Evolutionary conservation across 176 grass and related monocot species (phyloP), one percentile per base, ranked within the genome.

Genomic region (Rhynchospora tenuis): DNA sequence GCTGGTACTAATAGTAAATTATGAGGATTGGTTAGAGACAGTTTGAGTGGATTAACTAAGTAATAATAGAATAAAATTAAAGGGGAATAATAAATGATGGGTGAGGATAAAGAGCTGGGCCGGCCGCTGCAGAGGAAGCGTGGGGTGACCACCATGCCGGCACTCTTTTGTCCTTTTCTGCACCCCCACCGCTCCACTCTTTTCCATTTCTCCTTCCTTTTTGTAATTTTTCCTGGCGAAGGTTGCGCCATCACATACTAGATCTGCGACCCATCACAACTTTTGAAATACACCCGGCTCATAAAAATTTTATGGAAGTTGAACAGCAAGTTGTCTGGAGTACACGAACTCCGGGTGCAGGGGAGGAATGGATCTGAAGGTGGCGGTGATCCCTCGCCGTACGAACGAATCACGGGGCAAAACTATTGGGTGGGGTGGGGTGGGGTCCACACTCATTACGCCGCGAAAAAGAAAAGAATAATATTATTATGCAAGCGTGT

Each of bases 111-210:
- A 82, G 80, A 82, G n/a, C n/a, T n/a, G 17, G 15, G 60, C 11
- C 43, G 80, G 80, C 80, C 80, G 31, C 80, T 67, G 80, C 57
- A 48, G 80, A 82, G 80, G 80, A 82, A 82, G 80, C 80, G 80
- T 66, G 59, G n/a, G 22, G 33, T 82, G 80, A 67, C 80, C 59
- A 81, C 33, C 79, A 81, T 27, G 79, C 79, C 79, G 59, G 79
- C 79, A 82, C 52, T 20, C 38, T 66, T 65, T 82, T 66, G 54
- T 82, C 60, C 11, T 64, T 64, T 81, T 59, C 75, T 55, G 7
- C 74, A 14, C 47, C 24, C 24, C 28, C 27, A 7, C 33, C 38
- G 6, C 7, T 0, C 19, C 58, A 19, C 7, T 0, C 42, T 68
- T 68, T 62, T 42, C 1, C n/a, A 57, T 57, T 79, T 59, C 11